phyloP scores from a whole-genome alignment of 768 basidiomycete genomes.

The Kwoniella newhampshirensis region DNA sequence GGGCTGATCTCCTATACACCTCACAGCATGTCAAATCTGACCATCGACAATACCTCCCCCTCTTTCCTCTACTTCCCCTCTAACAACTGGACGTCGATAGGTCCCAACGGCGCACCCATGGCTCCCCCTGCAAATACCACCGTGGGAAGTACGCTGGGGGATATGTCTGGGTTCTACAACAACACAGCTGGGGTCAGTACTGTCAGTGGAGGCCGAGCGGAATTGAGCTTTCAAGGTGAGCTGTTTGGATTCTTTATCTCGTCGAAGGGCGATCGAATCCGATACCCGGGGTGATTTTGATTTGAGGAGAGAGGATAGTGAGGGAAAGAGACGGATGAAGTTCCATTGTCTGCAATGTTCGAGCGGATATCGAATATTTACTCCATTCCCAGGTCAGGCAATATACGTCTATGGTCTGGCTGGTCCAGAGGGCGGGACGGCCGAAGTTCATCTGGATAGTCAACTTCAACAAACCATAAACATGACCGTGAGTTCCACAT shows the following conservation, averaged over 20 bases:
- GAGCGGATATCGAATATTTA: too few species aligned
- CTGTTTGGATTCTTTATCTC: background rate
- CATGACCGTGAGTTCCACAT: conserved; percentile 12
- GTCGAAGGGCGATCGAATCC: too few species aligned
- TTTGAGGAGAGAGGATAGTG: too few species aligned
- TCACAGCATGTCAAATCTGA: conserved; percentile 12
- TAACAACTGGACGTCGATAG: conserved; percentile 11
- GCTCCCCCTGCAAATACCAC: conserved; percentile 8
- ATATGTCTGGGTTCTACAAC: conserved; percentile 10
- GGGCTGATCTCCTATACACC: background rate
- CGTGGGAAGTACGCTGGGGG: conserved; percentile 7
- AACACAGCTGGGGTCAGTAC: conserved; percentile 11
- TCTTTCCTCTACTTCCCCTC: conserved; percentile 13
- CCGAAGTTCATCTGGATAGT: conserved; percentile 18
- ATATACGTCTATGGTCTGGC: conserved; percentile 23
- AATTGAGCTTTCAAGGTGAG: conserved; percentile 21
- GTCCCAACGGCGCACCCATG: background rate
- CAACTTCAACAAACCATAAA: conserved; percentile 14
- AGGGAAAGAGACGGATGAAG: too few species aligned
- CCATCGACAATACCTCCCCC: conserved; percentile 17
- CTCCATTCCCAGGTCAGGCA: conserved; percentile 7
- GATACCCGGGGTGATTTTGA: too few species aligned
- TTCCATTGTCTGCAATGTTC: too few species aligned
- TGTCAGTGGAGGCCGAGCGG: conserved; percentile 3
- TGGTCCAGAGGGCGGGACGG: conserved; percentile 21